Conservation (phyloP, 306 rosid genomes). For the Gillenia trifoliata region DNA sequence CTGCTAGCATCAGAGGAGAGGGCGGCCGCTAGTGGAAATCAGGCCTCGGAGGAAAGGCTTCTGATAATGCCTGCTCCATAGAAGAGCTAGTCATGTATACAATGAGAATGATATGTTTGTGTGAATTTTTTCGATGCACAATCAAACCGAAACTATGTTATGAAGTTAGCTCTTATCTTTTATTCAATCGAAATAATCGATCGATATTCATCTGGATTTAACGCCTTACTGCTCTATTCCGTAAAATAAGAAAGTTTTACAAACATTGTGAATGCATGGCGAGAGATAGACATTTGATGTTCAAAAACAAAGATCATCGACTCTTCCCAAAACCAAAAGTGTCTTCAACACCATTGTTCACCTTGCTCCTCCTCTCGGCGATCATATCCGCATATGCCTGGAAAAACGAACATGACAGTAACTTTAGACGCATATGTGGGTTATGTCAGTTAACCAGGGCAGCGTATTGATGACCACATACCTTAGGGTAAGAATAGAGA, state of each 20-base stretch:
- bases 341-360: constrained; percentile 76
- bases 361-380: constrained; percentile 65
- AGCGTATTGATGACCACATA: constrained; percentile 3
- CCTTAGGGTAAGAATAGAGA: constrained; percentile 87
- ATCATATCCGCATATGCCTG: constrained; percentile 87
- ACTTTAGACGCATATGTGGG: no score
- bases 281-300: neutral
- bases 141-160: neutral
- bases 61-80: constrained; percentile 71
- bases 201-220: neutral
- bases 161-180: neutral
- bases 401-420: neutral
- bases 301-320: constrained; percentile 14
- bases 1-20: constrained; percentile 73
- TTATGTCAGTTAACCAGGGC: neutral
- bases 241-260: neutral
- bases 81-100: constrained; percentile 32
- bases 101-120: neutral
- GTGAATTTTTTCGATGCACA: neutral
- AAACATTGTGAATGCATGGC: neutral
- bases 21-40: constrained; percentile 36
- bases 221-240: no score
- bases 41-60: constrained; percentile 61
- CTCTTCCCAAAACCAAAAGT: constrained; percentile 58
- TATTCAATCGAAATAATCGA: neutral